A percentile compares a stretch with the other conserved stretches of the same genome.
phyloP scores from a whole-genome alignment of 169 alveolate species.

The Plasmodium coatneyi region DNA sequence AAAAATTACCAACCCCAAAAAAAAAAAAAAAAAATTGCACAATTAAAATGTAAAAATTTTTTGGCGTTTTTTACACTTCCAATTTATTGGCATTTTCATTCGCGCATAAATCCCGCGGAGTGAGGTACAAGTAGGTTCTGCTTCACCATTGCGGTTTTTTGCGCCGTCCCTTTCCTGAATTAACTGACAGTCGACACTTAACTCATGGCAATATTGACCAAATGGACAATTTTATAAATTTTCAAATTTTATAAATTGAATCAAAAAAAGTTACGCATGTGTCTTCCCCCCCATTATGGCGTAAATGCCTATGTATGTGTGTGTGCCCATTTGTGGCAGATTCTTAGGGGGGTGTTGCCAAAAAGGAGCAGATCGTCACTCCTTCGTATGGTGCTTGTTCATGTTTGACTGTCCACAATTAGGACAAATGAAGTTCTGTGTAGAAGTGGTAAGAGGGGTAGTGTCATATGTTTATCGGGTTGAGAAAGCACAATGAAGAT shows the following conservation, averaged over 20 bases:
- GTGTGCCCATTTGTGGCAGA: neutral
- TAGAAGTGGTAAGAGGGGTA: neutral
- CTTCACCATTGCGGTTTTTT: too few relatives aligned
- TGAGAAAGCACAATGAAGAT: neutral
- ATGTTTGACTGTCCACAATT: conserved; percentile 64
- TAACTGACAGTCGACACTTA: neutral
- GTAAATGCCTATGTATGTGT: neutral
- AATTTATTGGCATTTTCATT: neutral
- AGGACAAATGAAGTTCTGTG: conserved; percentile 45
- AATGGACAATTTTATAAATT: neutral
- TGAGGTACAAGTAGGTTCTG: neutral
- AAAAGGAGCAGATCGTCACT: neutral
- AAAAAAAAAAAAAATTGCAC: neutral
- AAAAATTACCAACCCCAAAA: too few relatives aligned
- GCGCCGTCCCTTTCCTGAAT: neutral
- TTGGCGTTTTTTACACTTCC: too few relatives aligned
- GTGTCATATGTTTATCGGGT: neutral
- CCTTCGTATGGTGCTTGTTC: conserved; percentile 32
- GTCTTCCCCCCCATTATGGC: neutral
- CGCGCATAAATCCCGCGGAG: neutral
- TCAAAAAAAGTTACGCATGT: neutral
- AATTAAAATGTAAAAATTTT: neutral
- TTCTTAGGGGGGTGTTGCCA: neutral
- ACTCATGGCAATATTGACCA: neutral
- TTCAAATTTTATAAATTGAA: conserved; percentile 2